phyloP scores from a whole-genome alignment of 495 filamentous ascomycete species.

The Penicillium turbatum region DNA sequence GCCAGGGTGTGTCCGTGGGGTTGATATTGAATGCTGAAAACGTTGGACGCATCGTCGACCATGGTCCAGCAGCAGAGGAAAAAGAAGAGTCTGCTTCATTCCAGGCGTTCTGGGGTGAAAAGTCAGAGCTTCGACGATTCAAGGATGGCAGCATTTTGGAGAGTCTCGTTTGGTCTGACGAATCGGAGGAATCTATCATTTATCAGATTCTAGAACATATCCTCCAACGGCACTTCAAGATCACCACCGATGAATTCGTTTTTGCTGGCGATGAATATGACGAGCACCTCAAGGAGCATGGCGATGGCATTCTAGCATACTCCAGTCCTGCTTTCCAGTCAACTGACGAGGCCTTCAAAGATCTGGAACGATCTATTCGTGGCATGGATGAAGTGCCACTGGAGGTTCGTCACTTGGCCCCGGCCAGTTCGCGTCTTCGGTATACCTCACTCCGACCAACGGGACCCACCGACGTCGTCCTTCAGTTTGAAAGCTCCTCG shows the following conservation, averaged over 20 bases:
- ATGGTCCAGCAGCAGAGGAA: conserved; percentile 78
- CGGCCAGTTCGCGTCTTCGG: conserved; percentile 66
- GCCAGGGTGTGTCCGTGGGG: conserved; percentile 51
- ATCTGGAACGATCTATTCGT: conserved; percentile 68
- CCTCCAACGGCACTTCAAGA: conserved; percentile 60
- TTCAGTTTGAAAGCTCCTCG: conserved; percentile 90
- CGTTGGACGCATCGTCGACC: conserved; percentile 69
- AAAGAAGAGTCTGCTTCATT: conserved; percentile 49
- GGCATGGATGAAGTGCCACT: conserved; percentile 75
- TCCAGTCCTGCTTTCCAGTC: conserved; percentile 50
- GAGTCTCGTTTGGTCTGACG: conserved; percentile 73
- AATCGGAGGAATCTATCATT: conserved; percentile 59
- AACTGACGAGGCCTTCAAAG: conserved; percentile 58
- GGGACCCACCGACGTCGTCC: conserved; percentile 59
- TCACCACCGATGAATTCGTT: conserved; percentile 43
- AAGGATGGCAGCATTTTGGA: conserved; percentile 54
- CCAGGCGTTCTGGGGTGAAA: conserved; percentile 50
- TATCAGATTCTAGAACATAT: conserved; percentile 75
- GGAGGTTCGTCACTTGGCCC: conserved; percentile 68
- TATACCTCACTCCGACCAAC: conserved; percentile 57
- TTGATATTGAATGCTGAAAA: conserved; percentile 69
- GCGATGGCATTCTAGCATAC: conserved; percentile 34
- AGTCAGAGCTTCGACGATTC: conserved; percentile 52
- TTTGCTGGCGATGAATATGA: conserved; percentile 62
- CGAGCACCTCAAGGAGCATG: conserved; percentile 46